A percentile compares a stretch with the other conserved stretches of the same genome.
These are phyloP conservation scores for Penicillium olsonii DNA, from an alignment of 2,329 filamentous ascomycete genomes.

Conservation along the genomic window DNA sequence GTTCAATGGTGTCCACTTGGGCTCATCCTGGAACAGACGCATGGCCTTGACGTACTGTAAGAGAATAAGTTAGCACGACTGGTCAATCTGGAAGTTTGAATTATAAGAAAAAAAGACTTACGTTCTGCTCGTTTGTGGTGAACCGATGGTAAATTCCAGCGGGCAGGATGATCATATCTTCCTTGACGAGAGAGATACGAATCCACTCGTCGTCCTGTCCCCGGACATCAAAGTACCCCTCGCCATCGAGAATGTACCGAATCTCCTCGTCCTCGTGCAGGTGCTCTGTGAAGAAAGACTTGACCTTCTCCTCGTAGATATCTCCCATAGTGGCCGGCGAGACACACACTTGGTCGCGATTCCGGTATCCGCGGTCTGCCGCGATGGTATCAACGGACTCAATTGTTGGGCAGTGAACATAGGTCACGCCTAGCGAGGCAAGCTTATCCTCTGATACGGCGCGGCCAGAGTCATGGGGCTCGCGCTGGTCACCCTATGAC, in stretches of 20 bases:
- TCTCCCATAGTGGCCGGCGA: constrained; percentile 83
- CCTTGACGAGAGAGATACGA: constrained; percentile 78
- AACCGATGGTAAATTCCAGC: constrained; percentile 97
- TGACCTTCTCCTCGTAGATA: constrained; percentile 89
- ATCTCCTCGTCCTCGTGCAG: constrained; percentile 99
- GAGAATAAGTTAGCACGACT: constrained; percentile 9
- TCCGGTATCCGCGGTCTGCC: constrained; percentile 77
- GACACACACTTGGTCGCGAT: constrained; percentile 90
- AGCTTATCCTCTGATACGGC: constrained; percentile 67
- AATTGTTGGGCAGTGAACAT: constrained; percentile 67
- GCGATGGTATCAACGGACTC: constrained; percentile 74
- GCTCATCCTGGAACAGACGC: constrained; percentile 96
- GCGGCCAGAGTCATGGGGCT: constrained; percentile 82
- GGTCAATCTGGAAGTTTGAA: not conserved
- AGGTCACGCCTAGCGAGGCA: constrained; percentile 74
- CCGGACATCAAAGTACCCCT: constrained; percentile 91
- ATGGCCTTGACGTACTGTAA: constrained; percentile 88
- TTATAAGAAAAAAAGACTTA: constrained; percentile 51
- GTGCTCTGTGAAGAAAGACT: constrained; percentile 91
- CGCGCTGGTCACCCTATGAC: constrained; percentile 84
- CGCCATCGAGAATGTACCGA: constrained; percentile 83
- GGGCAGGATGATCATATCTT: constrained; percentile 89
- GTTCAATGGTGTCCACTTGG: constrained; percentile 96
- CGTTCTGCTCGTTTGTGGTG: constrained; percentile 88
- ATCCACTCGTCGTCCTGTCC: constrained; percentile 85